Conservation (phyloP, 108 stramenopile species). For the Pseudonitzschia delicatissima region DNA sequence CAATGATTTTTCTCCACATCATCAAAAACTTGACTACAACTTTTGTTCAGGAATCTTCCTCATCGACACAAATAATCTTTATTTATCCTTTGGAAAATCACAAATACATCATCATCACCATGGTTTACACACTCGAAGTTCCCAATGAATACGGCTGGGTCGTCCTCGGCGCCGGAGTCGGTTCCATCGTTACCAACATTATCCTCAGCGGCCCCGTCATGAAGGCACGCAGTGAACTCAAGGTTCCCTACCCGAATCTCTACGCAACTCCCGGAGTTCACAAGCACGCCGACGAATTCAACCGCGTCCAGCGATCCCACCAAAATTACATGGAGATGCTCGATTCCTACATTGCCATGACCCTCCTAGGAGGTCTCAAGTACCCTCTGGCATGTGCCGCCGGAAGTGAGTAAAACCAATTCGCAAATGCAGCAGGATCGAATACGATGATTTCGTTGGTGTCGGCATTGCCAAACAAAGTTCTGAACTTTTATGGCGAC, state of each 20-base stretch:
- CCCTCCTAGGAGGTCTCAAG: constrained; percentile 77
- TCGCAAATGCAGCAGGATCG: too few relatives aligned
- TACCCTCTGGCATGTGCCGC: constrained; percentile 55
- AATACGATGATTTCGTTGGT: not conserved
- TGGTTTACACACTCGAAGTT: constrained; percentile 24
- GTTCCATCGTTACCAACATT: constrained; percentile 36
- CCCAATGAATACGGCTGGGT: constrained; percentile 40
- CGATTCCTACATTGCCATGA: constrained; percentile 36
- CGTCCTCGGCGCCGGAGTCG: constrained; percentile 44
- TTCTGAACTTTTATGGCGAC: too few relatives aligned
- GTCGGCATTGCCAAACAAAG: too few relatives aligned
- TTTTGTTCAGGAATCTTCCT: too few relatives aligned
- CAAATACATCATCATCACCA: too few relatives aligned
- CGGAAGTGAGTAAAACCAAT: constrained; percentile 11
- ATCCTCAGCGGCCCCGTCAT: constrained; percentile 54
- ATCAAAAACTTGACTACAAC: too few relatives aligned
- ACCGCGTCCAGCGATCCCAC: constrained; percentile 88
- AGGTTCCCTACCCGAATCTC: constrained; percentile 80
- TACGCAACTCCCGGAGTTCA: constrained; percentile 76
- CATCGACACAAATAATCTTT: too few relatives aligned
- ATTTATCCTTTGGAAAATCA: too few relatives aligned
- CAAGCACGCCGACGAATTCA: constrained; percentile 85
- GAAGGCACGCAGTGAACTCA: constrained; percentile 54
- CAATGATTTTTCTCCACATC: too few relatives aligned
- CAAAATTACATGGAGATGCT: constrained; percentile 66